phyloP scores from a whole-genome alignment of 345 rosid species.

The Passiflora organensis region DNA sequence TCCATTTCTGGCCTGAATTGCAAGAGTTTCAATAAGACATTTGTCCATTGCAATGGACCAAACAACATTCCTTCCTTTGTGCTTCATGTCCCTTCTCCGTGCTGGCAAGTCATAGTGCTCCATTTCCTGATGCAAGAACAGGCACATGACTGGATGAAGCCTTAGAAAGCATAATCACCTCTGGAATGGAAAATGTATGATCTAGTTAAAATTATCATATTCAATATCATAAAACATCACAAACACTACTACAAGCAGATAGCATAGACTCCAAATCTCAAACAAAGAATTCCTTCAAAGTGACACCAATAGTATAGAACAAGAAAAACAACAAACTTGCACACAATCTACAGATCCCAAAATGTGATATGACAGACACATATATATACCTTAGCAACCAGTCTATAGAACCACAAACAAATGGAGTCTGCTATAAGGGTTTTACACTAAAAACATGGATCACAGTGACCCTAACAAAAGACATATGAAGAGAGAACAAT shows the following conservation, averaged over 20 bases:
- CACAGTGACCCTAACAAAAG: too few relatives aligned
- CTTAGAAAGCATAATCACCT: neutral
- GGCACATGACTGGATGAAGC: constrained; percentile 2
- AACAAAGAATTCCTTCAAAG: too few relatives aligned
- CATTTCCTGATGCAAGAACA: constrained; percentile 45
- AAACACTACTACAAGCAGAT: too few relatives aligned
- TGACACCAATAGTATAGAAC: too few relatives aligned
- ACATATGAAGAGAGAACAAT: too few relatives aligned
- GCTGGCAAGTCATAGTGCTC: constrained; percentile 55
- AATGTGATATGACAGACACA: too few relatives aligned
- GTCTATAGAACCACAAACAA: too few relatives aligned
- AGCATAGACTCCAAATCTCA: too few relatives aligned
- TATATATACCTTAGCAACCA: too few relatives aligned
- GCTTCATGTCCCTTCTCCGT: constrained; percentile 63
- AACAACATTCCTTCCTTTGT: constrained; percentile 80
- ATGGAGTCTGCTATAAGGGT: too few relatives aligned
- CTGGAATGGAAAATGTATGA: too few relatives aligned
- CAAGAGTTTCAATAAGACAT: constrained; percentile 79
- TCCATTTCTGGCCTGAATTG: constrained; percentile 73
- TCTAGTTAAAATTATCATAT: neutral
- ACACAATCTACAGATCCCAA: neutral
- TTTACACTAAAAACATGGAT: too few relatives aligned
- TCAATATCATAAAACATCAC: neutral
- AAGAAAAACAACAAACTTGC: neutral
- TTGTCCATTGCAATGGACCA: constrained; percentile 91